These are phyloP conservation scores for Pelargonium fulgidum DNA, from an alignment of 441 rosid species.

Conservation along the genomic window DNA sequence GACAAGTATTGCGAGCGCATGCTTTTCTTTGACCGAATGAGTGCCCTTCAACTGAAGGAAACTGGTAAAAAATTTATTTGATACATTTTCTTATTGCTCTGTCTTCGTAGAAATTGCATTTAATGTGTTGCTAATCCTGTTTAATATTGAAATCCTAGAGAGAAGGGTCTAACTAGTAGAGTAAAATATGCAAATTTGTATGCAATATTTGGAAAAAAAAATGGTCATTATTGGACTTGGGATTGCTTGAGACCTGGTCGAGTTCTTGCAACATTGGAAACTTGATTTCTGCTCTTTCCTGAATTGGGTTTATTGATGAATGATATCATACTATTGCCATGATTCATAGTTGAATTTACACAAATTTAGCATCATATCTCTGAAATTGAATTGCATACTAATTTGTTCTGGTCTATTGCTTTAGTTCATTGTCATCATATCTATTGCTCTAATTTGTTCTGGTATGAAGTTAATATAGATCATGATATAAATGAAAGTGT, in stretches of 20 bases:
- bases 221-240: not conserved
- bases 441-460: too few relatives aligned
- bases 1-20: slow-evolving; percentile 81
- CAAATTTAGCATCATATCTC: not conserved
- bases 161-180: not conserved
- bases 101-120: not conserved
- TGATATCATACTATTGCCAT: not conserved
- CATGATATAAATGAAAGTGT: not conserved
- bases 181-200: too few relatives aligned
- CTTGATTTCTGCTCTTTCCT: not conserved
- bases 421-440: not conserved
- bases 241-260: not conserved
- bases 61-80: slow-evolving; percentile 38
- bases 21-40: slow-evolving; percentile 75
- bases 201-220: not conserved
- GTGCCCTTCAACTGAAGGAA: slow-evolving; percentile 56
- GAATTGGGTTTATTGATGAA: not conserved
- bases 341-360: not conserved
- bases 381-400: not conserved
- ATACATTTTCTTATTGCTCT: slow-evolving; percentile 11
- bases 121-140: not conserved
- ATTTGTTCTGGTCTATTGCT: not conserved
- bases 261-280: not conserved
- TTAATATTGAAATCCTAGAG: not conserved
- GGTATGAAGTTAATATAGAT: not conserved